phyloP scores from a whole-genome alignment of 345 rosid species.

The Draba incana region DNA sequence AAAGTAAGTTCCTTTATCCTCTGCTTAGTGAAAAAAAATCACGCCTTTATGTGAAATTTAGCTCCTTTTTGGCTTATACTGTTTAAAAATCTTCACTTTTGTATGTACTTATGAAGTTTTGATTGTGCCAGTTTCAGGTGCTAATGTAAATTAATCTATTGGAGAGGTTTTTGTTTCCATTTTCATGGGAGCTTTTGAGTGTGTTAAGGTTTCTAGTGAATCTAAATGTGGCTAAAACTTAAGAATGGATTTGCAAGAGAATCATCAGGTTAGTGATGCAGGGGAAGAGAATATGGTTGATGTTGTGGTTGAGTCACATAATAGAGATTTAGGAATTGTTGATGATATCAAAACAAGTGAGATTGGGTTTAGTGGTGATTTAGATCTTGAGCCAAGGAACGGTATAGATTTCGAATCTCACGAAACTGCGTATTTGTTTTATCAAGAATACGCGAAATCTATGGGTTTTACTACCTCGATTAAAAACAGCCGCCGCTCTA shows the following conservation, averaged over 20 bases:
- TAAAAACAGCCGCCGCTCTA: slow-evolving; percentile 69
- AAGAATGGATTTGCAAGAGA: slow-evolving; percentile 48
- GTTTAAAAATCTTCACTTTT: neutral
- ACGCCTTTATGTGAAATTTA: neutral
- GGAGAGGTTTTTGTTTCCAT: slow-evolving; percentile 2
- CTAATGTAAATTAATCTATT: slow-evolving; percentile 18
- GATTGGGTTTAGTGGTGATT: slow-evolving; percentile 40
- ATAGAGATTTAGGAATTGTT: slow-evolving; percentile 36
- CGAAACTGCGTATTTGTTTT: slow-evolving; percentile 61
- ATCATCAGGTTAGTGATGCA: slow-evolving; percentile 47
- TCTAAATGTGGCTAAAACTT: neutral
- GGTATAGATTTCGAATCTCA: slow-evolving; percentile 71
- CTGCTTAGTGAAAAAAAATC: neutral
- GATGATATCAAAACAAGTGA: slow-evolving; percentile 39
- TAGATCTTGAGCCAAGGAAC: slow-evolving; percentile 49
- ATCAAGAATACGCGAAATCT: slow-evolving; percentile 71
- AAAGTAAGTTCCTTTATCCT: slow-evolving; percentile 12
- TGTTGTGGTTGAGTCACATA: slow-evolving; percentile 28
- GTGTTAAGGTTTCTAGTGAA: slow-evolving; percentile 45
- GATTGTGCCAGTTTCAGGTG: slow-evolving; percentile 32
- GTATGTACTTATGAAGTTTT: slow-evolving; percentile 27
- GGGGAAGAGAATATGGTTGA: slow-evolving; percentile 37
- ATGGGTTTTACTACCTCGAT: slow-evolving; percentile 73
- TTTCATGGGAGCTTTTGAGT: slow-evolving; percentile 33
- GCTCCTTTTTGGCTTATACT: slow-evolving; percentile 18